phyloP scores from a whole-genome alignment of 1,139 yeast species.

The Pichia inconspicua region DNA sequence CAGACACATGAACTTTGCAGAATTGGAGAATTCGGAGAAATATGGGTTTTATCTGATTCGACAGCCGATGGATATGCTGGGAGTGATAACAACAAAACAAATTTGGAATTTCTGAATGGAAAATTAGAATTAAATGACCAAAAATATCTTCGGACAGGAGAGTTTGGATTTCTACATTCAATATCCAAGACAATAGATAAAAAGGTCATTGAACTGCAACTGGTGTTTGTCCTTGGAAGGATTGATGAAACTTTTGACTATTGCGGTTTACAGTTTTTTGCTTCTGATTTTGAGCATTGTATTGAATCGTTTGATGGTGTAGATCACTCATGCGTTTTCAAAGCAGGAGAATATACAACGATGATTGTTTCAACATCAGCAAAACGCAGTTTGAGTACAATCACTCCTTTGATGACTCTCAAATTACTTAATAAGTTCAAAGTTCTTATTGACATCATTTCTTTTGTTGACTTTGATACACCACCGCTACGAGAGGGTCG shows the following conservation, averaged over 20 bases:
- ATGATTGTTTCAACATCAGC: slow-evolving; percentile 54
- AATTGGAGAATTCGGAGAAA: slow-evolving; percentile 95
- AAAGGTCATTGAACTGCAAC: slow-evolving; percentile 52
- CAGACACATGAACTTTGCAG: slow-evolving; percentile 73
- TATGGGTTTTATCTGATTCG: slow-evolving; percentile 92
- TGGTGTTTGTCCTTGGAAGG: slow-evolving; percentile 77
- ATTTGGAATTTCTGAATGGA: slow-evolving; percentile 22
- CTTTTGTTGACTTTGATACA: slow-evolving; percentile 63
- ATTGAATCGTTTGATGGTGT: slow-evolving; percentile 40
- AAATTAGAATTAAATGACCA: slow-evolving; percentile 45
- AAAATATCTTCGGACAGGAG: slow-evolving; percentile 82
- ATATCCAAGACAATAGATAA: slow-evolving; percentile 33
- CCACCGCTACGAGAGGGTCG: slow-evolving; percentile 68
- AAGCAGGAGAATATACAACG: slow-evolving; percentile 76
- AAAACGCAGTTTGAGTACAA: slow-evolving; percentile 45
- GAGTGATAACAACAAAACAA: slow-evolving; percentile 27
- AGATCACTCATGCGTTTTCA: slow-evolving; percentile 40
- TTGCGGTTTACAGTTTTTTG: slow-evolving; percentile 87
- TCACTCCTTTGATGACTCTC: slow-evolving; percentile 79
- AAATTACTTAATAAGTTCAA: slow-evolving; percentile 77
- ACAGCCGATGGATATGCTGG: slow-evolving; percentile 48
- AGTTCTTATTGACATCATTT: slow-evolving; percentile 75
- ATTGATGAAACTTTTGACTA: slow-evolving; percentile 87
- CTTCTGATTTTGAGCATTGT: slow-evolving; percentile 71
- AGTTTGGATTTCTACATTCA: slow-evolving; percentile 83